phyloP scores from a whole-genome alignment of 257 asterid species.

The Vinca minor region DNA sequence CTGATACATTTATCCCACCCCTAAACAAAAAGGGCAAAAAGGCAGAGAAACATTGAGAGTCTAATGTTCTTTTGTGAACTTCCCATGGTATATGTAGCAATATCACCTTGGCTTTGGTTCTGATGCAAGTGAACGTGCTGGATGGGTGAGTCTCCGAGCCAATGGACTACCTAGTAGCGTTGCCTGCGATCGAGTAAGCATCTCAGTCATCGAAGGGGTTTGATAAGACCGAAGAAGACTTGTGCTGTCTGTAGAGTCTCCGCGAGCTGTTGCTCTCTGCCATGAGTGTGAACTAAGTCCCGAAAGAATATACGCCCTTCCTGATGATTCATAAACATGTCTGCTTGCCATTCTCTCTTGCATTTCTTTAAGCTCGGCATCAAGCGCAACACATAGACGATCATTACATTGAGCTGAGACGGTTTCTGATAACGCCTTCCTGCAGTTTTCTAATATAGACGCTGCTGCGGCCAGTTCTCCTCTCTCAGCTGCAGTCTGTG shows the following conservation, averaged over 20 bases:
- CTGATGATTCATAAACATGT: constrained; percentile 86
- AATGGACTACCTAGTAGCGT: constrained; percentile 47
- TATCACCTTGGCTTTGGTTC: constrained; percentile 25
- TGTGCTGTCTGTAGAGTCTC: constrained; percentile 74
- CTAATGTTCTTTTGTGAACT: neutral
- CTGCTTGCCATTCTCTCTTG: constrained; percentile 87
- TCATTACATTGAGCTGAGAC: constrained; percentile 59
- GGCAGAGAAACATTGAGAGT: neutral
- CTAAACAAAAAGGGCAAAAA: constrained; percentile 4
- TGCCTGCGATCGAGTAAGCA: constrained; percentile 91
- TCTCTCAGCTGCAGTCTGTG: constrained; percentile 63
- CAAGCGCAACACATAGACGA: constrained; percentile 61
- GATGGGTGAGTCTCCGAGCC: constrained; percentile 50
- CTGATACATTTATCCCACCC: constrained; percentile 13
- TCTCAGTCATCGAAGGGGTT: constrained; percentile 89
- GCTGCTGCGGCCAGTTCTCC: constrained; percentile 65
- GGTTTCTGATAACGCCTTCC: constrained; percentile 47
- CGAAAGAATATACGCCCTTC: constrained; percentile 80
- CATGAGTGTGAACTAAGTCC: constrained; percentile 97
- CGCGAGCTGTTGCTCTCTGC: constrained; percentile 99
- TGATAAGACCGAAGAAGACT: constrained; percentile 76
- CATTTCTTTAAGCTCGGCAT: constrained; percentile 95
- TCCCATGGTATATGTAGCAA: neutral
- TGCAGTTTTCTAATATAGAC: constrained; percentile 54
- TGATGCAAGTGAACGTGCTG: constrained; percentile 39